These are phyloP conservation scores for Sporobolomyces phaffii DNA, from an alignment of 768 basidiomycete genomes.

Conservation along the genomic window DNA sequence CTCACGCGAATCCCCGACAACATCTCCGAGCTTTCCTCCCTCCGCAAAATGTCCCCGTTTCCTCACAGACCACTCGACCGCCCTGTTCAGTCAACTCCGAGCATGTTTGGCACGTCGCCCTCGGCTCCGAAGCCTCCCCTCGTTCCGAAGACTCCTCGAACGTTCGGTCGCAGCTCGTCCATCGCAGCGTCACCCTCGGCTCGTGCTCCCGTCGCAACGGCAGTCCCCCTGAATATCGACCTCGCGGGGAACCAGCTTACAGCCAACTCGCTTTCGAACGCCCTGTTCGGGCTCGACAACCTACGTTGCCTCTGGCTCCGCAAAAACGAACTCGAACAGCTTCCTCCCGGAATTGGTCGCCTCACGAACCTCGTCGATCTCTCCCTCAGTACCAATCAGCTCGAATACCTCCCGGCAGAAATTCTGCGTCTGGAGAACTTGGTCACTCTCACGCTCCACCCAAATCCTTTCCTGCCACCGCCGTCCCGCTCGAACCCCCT, in stretches of 20 bases:
- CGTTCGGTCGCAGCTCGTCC: constrained; percentile 8
- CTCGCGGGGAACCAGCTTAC: constrained; percentile 33
- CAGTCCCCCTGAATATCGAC: constrained; percentile 25
- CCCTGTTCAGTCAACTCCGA: constrained; percentile 1
- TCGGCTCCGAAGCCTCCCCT: not conserved
- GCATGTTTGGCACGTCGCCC: not conserved
- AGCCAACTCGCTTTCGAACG: constrained; percentile 23
- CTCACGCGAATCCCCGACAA: constrained; percentile 9
- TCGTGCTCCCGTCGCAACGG: not conserved
- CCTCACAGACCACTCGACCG: not conserved
- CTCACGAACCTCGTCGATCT: constrained; percentile 21
- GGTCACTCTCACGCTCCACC: constrained; percentile 12
- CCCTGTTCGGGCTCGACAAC: constrained; percentile 36
- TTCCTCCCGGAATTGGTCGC: constrained; percentile 33
- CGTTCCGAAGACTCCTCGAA: not conserved
- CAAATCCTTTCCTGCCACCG: constrained; percentile 34
- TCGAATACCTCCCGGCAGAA: constrained; percentile 30
- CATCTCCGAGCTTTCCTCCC: constrained; percentile 19
- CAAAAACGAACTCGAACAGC: constrained; percentile 25
- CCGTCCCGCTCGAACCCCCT: not conserved
- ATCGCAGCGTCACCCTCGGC: not conserved
- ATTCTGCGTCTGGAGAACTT: constrained; percentile 20
- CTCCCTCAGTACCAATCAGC: constrained; percentile 18
- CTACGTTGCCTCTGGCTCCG: constrained; percentile 29
- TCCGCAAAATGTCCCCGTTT: constrained; percentile 1